Conservation (phyloP, 176 grass and related monocot species). For the Oryza officinalis region DNA sequence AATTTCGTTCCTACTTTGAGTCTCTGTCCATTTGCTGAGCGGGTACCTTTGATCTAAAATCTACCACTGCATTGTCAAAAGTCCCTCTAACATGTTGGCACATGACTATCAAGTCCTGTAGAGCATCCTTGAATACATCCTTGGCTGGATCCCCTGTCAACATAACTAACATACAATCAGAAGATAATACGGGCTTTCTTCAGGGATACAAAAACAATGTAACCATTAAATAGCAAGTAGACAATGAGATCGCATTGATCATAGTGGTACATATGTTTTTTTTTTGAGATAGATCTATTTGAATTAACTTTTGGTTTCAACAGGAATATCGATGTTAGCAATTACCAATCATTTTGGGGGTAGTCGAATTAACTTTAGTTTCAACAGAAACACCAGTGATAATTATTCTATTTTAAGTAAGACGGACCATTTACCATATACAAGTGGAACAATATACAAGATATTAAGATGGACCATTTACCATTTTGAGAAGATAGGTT, state of each 20-base stretch:
- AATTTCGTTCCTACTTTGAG: constrained; percentile 19
- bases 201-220: not conserved
- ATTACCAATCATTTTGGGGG: not conserved
- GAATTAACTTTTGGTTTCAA: not conserved
- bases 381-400: not conserved
- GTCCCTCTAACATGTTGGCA: constrained; percentile 41
- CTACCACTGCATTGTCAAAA: constrained; percentile 46
- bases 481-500: not conserved
- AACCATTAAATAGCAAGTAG: not conserved
- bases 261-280: not conserved
- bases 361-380: not conserved
- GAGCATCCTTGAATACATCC: constrained; percentile 73
- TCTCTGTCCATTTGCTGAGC: constrained; percentile 41
- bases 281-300: not conserved
- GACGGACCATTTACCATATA: too few relatives aligned
- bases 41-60: constrained; percentile 40
- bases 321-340: not conserved
- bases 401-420: too few relatives aligned
- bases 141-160: constrained; percentile 63
- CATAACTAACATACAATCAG: constrained; percentile 26
- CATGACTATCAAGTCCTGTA: constrained; percentile 58
- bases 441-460: not conserved
- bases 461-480: not conserved
- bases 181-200: not conserved
- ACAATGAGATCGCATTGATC: not conserved